Base-by-base conservation (phyloP, 768 basidiomycete species). In the Dentipellis sp. region DNA sequence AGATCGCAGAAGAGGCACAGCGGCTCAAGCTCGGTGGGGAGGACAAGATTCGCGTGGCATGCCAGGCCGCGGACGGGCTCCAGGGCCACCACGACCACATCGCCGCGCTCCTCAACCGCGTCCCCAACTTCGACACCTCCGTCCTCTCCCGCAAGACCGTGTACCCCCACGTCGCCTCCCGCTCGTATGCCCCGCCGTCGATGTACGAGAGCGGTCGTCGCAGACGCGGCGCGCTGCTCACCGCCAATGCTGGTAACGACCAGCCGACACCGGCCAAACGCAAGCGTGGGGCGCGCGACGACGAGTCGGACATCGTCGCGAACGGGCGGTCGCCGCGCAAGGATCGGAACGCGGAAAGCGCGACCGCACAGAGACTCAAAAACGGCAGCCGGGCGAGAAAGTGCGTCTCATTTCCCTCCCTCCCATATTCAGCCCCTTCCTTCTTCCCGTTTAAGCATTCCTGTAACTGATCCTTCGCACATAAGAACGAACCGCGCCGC, bases 41-140 rank as follows among this genome's bases (percentile, higher is more conserved):
- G 70, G 97, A 98, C 82, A 97, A 97, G 77, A 95, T 97, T 70
- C 83, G 92, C 65, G 91, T 95, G 58, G 92, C 92, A 17, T 91
- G 86, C 62, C 86, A 84, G 60, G 93, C 93, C 23, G 90, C 91
- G 38, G 94, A 97, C 74, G 87, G 82, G 64, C 83, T 97, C 70
- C 81, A 84, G 64, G 70, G 71, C 9, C 83, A 89, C 68, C 71
- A 76, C 48, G 66, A 67, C 58, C 83, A 90, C 63, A 79, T 90
- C 66, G 75, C 75, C 50, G 72, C 75, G 21, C 78, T 91, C 36
- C 73, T 88, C 10, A 79, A 79, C 58, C 73, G 78, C 57, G 68
- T 89, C 8, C 86, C 87, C 19, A 79, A 76, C 57, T 83, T 85
- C 61, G 82, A 88, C 68, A 61, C 76, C 7, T 71, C 77, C 51